phyloP scores from a whole-genome alignment of 2,329 filamentous ascomycete species.

The Sporothrix inflata region DNA sequence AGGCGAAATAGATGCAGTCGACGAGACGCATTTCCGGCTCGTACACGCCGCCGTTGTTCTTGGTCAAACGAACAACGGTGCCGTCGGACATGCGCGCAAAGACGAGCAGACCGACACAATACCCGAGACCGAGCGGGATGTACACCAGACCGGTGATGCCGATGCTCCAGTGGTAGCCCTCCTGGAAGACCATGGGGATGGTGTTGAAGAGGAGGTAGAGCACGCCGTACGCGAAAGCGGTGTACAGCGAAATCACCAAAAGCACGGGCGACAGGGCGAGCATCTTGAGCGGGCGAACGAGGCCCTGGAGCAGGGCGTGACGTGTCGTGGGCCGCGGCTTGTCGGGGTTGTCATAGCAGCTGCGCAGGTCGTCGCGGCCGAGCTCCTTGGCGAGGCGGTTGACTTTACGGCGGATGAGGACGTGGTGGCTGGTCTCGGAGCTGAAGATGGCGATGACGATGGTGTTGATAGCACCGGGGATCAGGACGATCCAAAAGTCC shows the following conservation, averaged over 20 bases:
- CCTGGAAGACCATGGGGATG: constrained; percentile 54
- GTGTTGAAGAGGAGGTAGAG: constrained; percentile 60
- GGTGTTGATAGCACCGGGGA: constrained; percentile 45
- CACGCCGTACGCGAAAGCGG: constrained; percentile 56
- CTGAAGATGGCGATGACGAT: constrained; percentile 47
- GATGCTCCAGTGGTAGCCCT: constrained; percentile 51
- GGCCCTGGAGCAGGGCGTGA: constrained; percentile 43
- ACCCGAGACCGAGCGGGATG: constrained; percentile 48
- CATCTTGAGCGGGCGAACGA: constrained; percentile 57
- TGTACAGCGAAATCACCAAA: constrained; percentile 52
- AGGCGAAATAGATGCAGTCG: constrained; percentile 40
- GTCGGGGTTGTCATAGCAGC: constrained; percentile 46
- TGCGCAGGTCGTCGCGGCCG: constrained; percentile 49
- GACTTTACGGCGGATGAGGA: constrained; percentile 56
- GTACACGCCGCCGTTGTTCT: constrained; percentile 44
- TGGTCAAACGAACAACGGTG: constrained; percentile 45
- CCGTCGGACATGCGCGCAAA: constrained; percentile 44
- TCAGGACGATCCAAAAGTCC: constrained; percentile 55
- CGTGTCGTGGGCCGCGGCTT: constrained; percentile 33
- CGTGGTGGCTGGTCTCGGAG: constrained; percentile 52
- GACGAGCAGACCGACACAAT: constrained; percentile 37
- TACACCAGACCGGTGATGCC: constrained; percentile 55
- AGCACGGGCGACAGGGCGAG: constrained; percentile 54
- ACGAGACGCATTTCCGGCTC: constrained; percentile 45
- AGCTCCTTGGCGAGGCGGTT: constrained; percentile 50